Evolutionary conservation across 202 grass and related monocot species (phyloP), one percentile per base, ranked within the genome.

Genomic region (Bolboschoenoplectus hybrid): DNA sequence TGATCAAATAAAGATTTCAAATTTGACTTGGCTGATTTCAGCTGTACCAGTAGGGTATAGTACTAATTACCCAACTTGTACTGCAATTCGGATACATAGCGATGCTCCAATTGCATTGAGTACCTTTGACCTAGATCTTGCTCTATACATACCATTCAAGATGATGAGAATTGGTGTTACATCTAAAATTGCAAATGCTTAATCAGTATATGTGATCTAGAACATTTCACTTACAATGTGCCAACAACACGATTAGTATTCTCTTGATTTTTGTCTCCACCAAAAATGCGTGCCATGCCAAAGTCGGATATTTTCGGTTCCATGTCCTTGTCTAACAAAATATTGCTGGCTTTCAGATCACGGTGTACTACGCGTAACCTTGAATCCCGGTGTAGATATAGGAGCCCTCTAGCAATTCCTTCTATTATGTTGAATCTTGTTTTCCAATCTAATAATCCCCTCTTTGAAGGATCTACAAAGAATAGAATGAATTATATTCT

Each of bases 261-360:
- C 70, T 89, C 91, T 86, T 95, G 91, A 85, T 93, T 93, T 84
- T 97, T 51, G 39, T 97, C 89, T 5, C 84, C 87, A 82, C 89
- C 91, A 52, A 97, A 95, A 1, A 95, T 97, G 72, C 93, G 89
- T 38, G 95, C 93, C 91, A 95, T 91, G n/a, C 93, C 91, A 34
- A 97, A 97, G 84, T 97, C 89, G 20, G 95, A 97, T 88, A 97
- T 97, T 81, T 91, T 95, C 0, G 93, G 93, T 26, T 92, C 89
- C 93, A 95, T 93, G 9, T 93, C 90, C 6, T 63, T 88, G 12
- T 97, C 95, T 73, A 97, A 55, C 9, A 97, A 88, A 80, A 97
- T 95, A 49, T 97, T 97, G 84, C 95, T 92, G 16, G 93, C 87
- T 69, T 97, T 97, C 56, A 97, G 87, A 89, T 97, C 95, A 60